phyloP scores from a whole-genome alignment of 1,139 yeast genomes.

The Lodderomyces oxycetoniae region DNA sequence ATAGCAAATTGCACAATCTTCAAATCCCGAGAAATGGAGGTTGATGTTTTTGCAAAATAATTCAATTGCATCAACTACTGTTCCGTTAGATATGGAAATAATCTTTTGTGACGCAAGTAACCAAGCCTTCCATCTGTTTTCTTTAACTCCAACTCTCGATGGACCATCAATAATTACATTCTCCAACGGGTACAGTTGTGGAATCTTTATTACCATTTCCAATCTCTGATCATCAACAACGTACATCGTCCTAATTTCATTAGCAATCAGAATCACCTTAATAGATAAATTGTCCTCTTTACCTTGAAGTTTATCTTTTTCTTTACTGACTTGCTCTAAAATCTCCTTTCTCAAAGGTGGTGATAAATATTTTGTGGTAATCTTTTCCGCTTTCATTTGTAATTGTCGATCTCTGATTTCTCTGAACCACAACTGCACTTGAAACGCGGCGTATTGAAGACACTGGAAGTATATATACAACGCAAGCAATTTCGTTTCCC shows the following conservation, averaged over 20 bases:
- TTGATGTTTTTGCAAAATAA: constrained; percentile 76
- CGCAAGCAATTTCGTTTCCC: constrained; percentile 35
- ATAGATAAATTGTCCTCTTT: constrained; percentile 53
- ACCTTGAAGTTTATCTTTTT: constrained; percentile 31
- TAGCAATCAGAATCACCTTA: constrained; percentile 55
- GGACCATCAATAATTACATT: constrained; percentile 63
- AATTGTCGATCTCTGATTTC: constrained; percentile 54
- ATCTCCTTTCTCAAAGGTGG: constrained; percentile 60
- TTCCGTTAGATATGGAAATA: constrained; percentile 69
- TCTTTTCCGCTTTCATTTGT: constrained; percentile 55
- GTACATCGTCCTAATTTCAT: constrained; percentile 71
- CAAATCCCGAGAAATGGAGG: constrained; percentile 85
- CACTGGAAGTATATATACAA: constrained; percentile 55
- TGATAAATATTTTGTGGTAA: constrained; percentile 58
- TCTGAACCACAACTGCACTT: constrained; percentile 68
- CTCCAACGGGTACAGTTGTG: constrained; percentile 29
- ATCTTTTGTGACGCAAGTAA: constrained; percentile 82
- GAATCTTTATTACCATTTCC: constrained; percentile 61
- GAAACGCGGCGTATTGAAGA: constrained; percentile 60
- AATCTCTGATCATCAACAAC: constrained; percentile 84
- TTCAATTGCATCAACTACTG: constrained; percentile 76
- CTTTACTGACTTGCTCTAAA: constrained; percentile 46
- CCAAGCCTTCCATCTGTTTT: constrained; percentile 95
- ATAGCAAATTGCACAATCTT: constrained; percentile 96
- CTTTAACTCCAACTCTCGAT: constrained; percentile 82